phyloP scores from a whole-genome alignment of 768 basidiomycete species.

The Amanita polypyramis region DNA sequence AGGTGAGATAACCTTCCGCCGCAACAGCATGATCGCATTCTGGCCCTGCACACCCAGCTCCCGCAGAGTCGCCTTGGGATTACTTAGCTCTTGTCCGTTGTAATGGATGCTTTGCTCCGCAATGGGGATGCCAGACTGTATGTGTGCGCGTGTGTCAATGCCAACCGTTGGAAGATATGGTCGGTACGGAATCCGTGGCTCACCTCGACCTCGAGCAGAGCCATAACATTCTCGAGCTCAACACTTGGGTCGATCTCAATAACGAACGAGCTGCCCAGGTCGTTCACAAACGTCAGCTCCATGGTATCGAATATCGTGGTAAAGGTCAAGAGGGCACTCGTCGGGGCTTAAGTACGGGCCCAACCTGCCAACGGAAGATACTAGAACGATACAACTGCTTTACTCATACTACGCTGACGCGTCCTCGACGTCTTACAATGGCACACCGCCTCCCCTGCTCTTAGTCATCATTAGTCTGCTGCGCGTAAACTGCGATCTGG shows the following conservation, averaged over 20 bases:
- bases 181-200: slow-evolving; percentile 16
- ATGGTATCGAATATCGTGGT: slow-evolving; percentile 24
- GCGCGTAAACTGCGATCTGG: slow-evolving; percentile 8
- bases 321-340: background rate
- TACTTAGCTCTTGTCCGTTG: slow-evolving; percentile 53
- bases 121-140: slow-evolving; percentile 69
- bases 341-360: background rate
- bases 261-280: slow-evolving; percentile 48
- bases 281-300: slow-evolving; percentile 65
- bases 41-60: slow-evolving; percentile 44
- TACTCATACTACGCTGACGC: background rate
- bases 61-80: slow-evolving; percentile 58
- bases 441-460: slow-evolving; percentile 5
- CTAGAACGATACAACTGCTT: background rate
- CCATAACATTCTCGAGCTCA: slow-evolving; percentile 89
- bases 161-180: background rate
- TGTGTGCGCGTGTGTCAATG: too few relatives aligned
- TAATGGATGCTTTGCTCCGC: slow-evolving; percentile 65
- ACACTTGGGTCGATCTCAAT: slow-evolving; percentile 86
- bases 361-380: background rate
- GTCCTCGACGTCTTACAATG: slow-evolving; percentile 5
- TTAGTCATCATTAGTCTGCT: slow-evolving; percentile 6
- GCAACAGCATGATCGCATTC: slow-evolving; percentile 55
- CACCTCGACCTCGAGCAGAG: slow-evolving; percentile 92
- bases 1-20: slow-evolving; percentile 38